These are phyloP conservation scores for Taphrina pruni DNA, from an alignment of 1,139 yeast genomes.

Conservation along the genomic window DNA sequence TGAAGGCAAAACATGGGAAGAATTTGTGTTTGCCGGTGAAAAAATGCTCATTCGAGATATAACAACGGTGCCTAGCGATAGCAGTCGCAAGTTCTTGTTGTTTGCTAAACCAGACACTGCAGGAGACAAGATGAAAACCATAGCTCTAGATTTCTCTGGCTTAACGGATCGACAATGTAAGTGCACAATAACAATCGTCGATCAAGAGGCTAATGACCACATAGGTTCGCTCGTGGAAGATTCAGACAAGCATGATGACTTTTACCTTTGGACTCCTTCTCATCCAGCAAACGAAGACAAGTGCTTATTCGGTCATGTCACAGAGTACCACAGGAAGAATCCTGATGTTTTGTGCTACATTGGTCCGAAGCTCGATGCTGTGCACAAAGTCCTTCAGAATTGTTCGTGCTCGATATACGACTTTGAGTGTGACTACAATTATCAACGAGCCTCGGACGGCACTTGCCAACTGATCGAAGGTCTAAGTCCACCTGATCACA, in stretches of 20 bases:
- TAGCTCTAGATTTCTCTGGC: slow-evolving; percentile 70
- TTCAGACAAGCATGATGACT: slow-evolving; percentile 66
- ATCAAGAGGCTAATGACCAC: neutral
- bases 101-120: slow-evolving; percentile 56
- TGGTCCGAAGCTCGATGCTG: slow-evolving; percentile 69
- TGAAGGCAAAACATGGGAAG: slow-evolving; percentile 78
- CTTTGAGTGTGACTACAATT: slow-evolving; percentile 93
- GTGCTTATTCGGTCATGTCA: slow-evolving; percentile 90
- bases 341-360: slow-evolving; percentile 74
- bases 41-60: slow-evolving; percentile 68
- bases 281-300: slow-evolving; percentile 65
- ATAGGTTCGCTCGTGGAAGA: slow-evolving; percentile 54
- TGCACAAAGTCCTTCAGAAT: slow-evolving; percentile 64
- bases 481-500: slow-evolving; percentile 67
- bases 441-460: slow-evolving; percentile 70
- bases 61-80: slow-evolving; percentile 90
- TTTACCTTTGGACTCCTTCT: slow-evolving; percentile 79
- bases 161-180: slow-evolving; percentile 53
- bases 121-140: slow-evolving; percentile 56
- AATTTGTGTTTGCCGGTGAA: slow-evolving; percentile 66
- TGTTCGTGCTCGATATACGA: slow-evolving; percentile 88
- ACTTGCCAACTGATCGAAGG: slow-evolving; percentile 85
- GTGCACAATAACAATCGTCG: neutral
- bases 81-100: slow-evolving; percentile 73
- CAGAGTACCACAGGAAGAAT: slow-evolving; percentile 74